phyloP scores from a whole-genome alignment of 768 basidiomycete species.

The Lactarius deliciosus region DNA sequence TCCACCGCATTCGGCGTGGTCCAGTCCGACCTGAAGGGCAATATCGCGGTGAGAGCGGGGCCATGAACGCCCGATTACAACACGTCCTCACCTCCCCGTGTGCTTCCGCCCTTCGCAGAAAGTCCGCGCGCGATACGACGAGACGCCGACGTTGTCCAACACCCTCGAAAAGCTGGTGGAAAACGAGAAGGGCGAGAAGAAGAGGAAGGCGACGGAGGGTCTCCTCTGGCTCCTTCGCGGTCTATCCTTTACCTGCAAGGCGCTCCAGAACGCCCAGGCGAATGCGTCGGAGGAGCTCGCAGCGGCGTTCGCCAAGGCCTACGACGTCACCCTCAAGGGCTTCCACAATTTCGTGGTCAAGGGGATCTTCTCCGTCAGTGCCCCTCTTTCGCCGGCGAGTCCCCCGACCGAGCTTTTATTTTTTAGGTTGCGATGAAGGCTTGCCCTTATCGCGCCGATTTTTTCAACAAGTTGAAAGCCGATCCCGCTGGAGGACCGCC shows the following conservation, averaged over 20 bases:
- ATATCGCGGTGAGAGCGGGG: constrained; percentile 68
- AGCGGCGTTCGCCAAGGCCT: constrained; percentile 74
- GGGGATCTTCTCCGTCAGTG: constrained; percentile 53
- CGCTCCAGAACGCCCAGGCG: constrained; percentile 68
- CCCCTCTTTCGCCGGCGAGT: background rate
- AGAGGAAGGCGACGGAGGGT: constrained; percentile 84
- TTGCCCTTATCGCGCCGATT: constrained; percentile 58
- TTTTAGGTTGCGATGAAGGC: constrained; percentile 63
- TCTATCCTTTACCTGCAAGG: constrained; percentile 83
- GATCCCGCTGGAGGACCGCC: constrained; percentile 39
- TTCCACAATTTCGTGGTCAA: constrained; percentile 77
- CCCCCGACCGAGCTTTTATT: background rate
- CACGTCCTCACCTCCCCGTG: constrained; percentile 13
- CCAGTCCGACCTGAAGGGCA: constrained; percentile 83
- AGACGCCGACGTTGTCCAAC: constrained; percentile 57
- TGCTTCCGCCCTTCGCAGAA: constrained; percentile 55
- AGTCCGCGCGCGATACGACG: constrained; percentile 78
- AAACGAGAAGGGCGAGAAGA: constrained; percentile 86
- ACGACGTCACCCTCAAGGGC: constrained; percentile 78
- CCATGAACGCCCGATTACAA: constrained; percentile 1
- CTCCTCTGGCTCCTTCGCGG: constrained; percentile 94
- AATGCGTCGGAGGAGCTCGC: constrained; percentile 65
- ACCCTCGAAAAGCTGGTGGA: constrained; percentile 84
- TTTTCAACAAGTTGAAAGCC: constrained; percentile 55
- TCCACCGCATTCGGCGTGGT: constrained; percentile 82